These are phyloP conservation scores for Phytophthora sansomeana DNA, from an alignment of 352 stramenopile species.

Conservation along the genomic window DNA sequence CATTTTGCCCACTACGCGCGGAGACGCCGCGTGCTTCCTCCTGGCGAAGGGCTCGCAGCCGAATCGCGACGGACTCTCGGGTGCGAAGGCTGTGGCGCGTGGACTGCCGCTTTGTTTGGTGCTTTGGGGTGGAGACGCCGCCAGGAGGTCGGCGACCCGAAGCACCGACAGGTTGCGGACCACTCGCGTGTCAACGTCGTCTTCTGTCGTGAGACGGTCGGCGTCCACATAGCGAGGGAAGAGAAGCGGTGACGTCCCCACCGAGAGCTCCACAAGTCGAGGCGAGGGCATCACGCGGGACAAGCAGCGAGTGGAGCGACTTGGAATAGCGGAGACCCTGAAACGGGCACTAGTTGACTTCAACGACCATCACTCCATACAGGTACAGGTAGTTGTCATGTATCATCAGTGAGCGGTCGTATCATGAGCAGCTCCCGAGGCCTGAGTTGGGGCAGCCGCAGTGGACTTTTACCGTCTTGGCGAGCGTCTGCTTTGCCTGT, in stretches of 20 bases:
- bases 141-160: constrained; percentile 23
- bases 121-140: not conserved
- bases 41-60: constrained; percentile 16
- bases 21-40: constrained; percentile 20
- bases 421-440: no score
- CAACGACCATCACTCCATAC: constrained; percentile 33
- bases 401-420: no score
- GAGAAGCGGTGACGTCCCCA: constrained; percentile 2
- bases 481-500: constrained; percentile 2
- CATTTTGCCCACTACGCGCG: constrained; percentile 25
- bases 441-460: no score
- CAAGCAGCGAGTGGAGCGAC: constrained; percentile 5
- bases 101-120: constrained; percentile 24
- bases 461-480: not conserved
- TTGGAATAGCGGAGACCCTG: not conserved
- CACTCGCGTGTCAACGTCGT: not conserved
- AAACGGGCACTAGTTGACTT: constrained; percentile 4
- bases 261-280: no score
- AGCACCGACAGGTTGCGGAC: constrained; percentile 24
- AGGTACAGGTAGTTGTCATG: no score
- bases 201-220: not conserved
- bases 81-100: constrained; percentile 12
- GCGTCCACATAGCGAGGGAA: constrained; percentile 38
- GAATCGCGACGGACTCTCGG: constrained; percentile 4
- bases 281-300: constrained; percentile 10